A percentile compares a stretch with the other conserved stretches of the same genome.
These are phyloP conservation scores for Aspergillus conjunctus DNA, from an alignment of 495 filamentous ascomycete species.

Conservation along the genomic window DNA sequence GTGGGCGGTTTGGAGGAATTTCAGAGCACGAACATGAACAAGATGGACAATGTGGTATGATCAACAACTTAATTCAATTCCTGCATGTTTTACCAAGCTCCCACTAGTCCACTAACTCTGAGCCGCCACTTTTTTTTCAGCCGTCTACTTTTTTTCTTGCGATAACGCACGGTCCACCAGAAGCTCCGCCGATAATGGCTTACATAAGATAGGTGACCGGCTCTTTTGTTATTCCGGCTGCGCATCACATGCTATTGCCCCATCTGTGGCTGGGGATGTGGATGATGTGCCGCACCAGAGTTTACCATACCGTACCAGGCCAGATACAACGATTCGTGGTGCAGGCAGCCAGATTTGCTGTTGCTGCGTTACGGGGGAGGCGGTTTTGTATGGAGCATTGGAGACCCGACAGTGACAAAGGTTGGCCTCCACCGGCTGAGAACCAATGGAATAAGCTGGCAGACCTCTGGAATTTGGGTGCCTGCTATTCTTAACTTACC, in stretches of 20 bases:
- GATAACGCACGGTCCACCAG: constrained; percentile 30
- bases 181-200: constrained; percentile 17
- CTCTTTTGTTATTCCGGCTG: constrained; percentile 3
- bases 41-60: background rate
- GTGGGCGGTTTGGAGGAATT: background rate
- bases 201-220: constrained; percentile 5
- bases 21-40: no score
- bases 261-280: background rate
- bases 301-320: constrained; percentile 9
- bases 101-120: no score
- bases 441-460: constrained; percentile 13
- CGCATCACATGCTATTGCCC: constrained; percentile 6
- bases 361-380: background rate
- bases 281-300: background rate
- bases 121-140: no score
- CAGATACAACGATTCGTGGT: background rate
- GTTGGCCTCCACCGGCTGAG: background rate
- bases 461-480: constrained; percentile 19
- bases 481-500: constrained; percentile 14
- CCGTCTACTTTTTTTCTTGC: constrained; percentile 25
- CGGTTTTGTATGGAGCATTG: background rate
- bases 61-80: background rate
- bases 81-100: no score
- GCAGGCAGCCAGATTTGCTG: constrained; percentile 14
- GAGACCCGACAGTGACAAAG: background rate